These are phyloP conservation scores for Trichoderma afroharzianum DNA, from an alignment of 2,329 filamentous ascomycete genomes.

Conservation along the genomic window DNA sequence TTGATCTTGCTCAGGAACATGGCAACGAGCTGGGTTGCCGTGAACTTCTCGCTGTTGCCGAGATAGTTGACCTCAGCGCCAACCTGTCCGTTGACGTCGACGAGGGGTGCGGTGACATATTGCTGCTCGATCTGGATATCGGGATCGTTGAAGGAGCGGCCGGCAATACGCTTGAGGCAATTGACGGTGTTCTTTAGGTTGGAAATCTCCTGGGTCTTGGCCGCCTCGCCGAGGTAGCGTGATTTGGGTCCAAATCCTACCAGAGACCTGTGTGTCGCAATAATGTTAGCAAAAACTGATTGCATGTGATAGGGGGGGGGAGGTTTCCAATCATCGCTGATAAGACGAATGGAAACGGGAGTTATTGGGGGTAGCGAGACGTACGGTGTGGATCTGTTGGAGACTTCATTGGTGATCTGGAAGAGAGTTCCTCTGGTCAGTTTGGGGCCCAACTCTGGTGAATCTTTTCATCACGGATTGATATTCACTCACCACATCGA, in stretches of 20 bases:
- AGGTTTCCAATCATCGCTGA: not conserved
- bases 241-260: conserved; percentile 93
- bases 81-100: conserved; percentile 90
- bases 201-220: conserved; percentile 98
- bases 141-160: conserved; percentile 81
- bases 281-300: conserved; percentile 16
- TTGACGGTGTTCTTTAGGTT: conserved; percentile 99
- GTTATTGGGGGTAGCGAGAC: conserved; percentile 38
- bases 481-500: conserved; percentile 82
- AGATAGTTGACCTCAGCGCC: conserved; percentile 91
- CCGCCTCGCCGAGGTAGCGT: conserved; percentile 89
- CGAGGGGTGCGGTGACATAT: conserved; percentile 78
- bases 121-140: conserved; percentile 92
- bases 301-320: conserved; percentile 12
- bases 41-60: conserved; percentile 93
- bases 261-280: conserved; percentile 61
- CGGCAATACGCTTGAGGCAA: conserved; percentile 87
- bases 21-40: conserved; percentile 86
- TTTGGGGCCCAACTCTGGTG: not conserved
- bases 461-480: not conserved
- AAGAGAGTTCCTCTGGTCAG: conserved; percentile 21
- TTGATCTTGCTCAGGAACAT: conserved; percentile 97
- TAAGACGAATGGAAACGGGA: not conserved
- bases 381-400: conserved; percentile 96
- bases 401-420: conserved; percentile 98